Conservation (phyloP, 2,329 filamentous ascomycete genomes). For the Podosphaera fusca region DNA sequence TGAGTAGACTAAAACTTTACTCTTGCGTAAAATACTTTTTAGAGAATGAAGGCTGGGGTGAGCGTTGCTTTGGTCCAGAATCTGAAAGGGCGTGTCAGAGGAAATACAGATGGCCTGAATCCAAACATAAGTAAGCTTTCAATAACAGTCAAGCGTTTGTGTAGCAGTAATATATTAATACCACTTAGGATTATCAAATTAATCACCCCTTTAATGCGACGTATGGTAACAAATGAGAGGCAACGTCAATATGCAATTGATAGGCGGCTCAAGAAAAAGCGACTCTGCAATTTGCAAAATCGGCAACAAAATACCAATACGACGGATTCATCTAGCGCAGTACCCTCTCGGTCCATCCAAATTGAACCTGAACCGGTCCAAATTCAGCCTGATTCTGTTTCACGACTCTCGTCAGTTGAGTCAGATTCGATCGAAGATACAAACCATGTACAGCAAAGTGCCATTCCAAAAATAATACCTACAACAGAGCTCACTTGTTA, state of each 20-base stretch:
- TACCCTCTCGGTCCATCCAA: not conserved
- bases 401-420: not conserved
- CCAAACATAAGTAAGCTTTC: constrained; percentile 12
- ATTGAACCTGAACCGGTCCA: not conserved
- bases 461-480: not conserved
- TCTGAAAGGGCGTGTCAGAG: constrained; percentile 5
- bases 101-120: constrained; percentile 14
- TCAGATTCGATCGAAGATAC: not conserved
- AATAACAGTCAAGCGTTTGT: not conserved
- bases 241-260: constrained; percentile 14
- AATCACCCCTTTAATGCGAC: constrained; percentile 14
- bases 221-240: constrained; percentile 17
- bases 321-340: not conserved
- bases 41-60: constrained; percentile 14
- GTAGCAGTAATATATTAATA: constrained; percentile 4
- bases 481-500: no score
- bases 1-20: constrained; percentile 14
- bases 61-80: constrained; percentile 9
- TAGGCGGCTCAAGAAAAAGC: constrained; percentile 5
- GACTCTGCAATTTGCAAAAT: constrained; percentile 2
- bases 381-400: not conserved
- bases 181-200: constrained; percentile 10
- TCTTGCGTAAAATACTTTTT: constrained; percentile 12
- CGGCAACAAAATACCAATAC: not conserved
- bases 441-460: not conserved